Evolutionary conservation across 2,329 filamentous ascomycete species (phyloP), one percentile per base, ranked within the genome.

Genomic region (Colletotrichum magnum): DNA sequence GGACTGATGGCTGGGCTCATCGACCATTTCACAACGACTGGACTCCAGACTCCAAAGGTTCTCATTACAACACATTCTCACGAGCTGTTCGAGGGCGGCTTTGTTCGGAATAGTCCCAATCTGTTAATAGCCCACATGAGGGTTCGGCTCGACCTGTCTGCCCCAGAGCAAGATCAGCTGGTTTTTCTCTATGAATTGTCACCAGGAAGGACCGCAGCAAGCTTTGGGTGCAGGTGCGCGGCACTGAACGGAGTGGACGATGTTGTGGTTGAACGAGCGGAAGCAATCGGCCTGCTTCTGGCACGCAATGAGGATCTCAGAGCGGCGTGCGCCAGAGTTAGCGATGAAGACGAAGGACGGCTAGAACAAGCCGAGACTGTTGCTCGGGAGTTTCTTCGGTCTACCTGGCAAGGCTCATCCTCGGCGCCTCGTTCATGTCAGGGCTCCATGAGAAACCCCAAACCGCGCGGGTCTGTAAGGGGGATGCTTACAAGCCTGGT

Each of bases 151-250:
- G 85, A 94, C 70, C 77, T 81, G 24, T 77, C 86, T 2, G 85
- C 87, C 3, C 76, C 84, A 5, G 74, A 81, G 3, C 87, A 91
- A 28, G 86, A 93, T 1, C 90, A 93, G 72, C 85, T 94, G 36
- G 90, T 88, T 0, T 94, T 93, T 74, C 86, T 97, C 1, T 97
- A 95, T 79, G 92, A 89, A 32, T 81, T 92, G n/a, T 75, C 80
- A 4, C 73, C 83, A 2, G 95, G 95, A 0, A 87, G 91, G 64
- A 95, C 91, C 73, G 89, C 84, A 7, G 92, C 93, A 15, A 98
- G 94, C 76, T 97, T 97, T 75, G 96, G 96, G 0, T 93, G 91
- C 32, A 87, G 88, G 79, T 98, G 96, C 76, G 96, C 96, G 32
- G 90, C 90, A 4, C 88, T 97, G 79, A 98, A 97, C 74, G 95